A percentile compares a stretch with the other conserved stretches of the same genome.
Conservation (phyloP, 108 stramenopile genomes). For the Skeletonema grethae region DNA sequence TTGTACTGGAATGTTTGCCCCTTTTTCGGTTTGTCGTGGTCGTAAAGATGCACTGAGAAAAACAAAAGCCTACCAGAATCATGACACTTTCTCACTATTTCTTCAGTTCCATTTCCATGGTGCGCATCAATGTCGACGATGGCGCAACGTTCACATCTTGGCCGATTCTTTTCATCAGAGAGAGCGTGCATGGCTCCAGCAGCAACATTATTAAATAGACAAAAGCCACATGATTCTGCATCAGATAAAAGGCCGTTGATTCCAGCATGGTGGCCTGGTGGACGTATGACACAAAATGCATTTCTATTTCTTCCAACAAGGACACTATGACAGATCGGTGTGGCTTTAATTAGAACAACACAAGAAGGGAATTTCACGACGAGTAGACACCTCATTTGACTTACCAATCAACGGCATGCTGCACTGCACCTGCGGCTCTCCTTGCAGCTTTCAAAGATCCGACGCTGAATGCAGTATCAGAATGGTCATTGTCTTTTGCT, state of each 20-base stretch:
- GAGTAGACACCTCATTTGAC: constrained; percentile 3
- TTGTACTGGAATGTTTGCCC: constrained; percentile 68
- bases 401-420: constrained; percentile 91
- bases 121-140: constrained; percentile 99
- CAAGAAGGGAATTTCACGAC: background rate
- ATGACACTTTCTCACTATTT: constrained; percentile 88
- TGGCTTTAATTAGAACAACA: background rate
- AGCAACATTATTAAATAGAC: constrained; percentile 97
- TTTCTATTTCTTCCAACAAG: constrained; percentile 87
- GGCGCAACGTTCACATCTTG: constrained; percentile 84
- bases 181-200: constrained; percentile 98
- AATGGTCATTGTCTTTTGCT: constrained; percentile 68
- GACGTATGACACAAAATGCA: constrained; percentile 96
- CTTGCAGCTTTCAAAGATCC: constrained; percentile 89
- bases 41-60: constrained; percentile 93
- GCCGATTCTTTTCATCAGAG: constrained; percentile 67
- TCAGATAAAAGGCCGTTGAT: constrained; percentile 87
- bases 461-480: constrained; percentile 89
- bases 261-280: constrained; percentile 99
- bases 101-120: constrained; percentile 98
- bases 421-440: constrained; percentile 91
- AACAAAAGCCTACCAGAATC: constrained; percentile 91
- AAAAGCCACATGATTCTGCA: constrained; percentile 97
- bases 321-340: constrained; percentile 42
- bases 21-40: constrained; percentile 76